Percentiles rank a stretch among this genome's conserved stretches.
These are phyloP conservation scores for Thalassiosira mediterranea DNA, from an alignment of 352 stramenopile genomes.

Conservation along the genomic window DNA sequence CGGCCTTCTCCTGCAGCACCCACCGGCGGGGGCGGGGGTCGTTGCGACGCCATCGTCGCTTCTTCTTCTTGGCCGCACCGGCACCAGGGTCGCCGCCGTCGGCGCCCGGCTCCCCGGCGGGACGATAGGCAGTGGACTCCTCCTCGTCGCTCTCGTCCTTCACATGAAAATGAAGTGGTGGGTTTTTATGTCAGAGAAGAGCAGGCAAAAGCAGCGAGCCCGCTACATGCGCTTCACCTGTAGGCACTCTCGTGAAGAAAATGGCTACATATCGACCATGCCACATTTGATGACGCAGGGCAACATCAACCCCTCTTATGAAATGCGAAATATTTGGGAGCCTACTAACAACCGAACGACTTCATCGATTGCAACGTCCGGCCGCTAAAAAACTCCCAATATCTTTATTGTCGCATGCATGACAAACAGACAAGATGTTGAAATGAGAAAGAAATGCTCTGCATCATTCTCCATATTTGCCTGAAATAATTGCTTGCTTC, in stretches of 20 bases:
- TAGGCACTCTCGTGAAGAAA: too few relatives aligned
- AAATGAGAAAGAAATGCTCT: conserved; percentile 7
- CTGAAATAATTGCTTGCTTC: conserved; percentile 40
- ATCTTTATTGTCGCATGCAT: conserved; percentile 41
- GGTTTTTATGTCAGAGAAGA: neutral
- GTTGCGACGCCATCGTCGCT: conserved; percentile 68
- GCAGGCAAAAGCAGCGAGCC: neutral
- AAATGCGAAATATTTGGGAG: conserved; percentile 22
- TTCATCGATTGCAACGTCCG: conserved; percentile 1
- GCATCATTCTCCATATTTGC: too few relatives aligned
- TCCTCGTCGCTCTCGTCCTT: conserved; percentile 81
- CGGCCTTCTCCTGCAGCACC: conserved; percentile 75
- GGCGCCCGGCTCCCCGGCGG: conserved; percentile 1
- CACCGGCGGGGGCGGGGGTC: conserved; percentile 68
- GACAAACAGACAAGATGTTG: too few relatives aligned
- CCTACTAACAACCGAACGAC: conserved; percentile 38
- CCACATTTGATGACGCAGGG: neutral
- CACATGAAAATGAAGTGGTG: too few relatives aligned
- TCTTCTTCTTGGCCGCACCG: conserved; percentile 39
- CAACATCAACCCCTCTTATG: too few relatives aligned
- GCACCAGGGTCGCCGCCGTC: conserved; percentile 13
- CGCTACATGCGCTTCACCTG: too few relatives aligned
- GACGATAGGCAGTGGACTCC: conserved; percentile 26
- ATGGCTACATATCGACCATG: neutral
- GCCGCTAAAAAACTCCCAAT: conserved; percentile 29